Base-by-base conservation (phyloP, 1,284 basidiomycete genomes). In the Sporisorium graminicola region DNA sequence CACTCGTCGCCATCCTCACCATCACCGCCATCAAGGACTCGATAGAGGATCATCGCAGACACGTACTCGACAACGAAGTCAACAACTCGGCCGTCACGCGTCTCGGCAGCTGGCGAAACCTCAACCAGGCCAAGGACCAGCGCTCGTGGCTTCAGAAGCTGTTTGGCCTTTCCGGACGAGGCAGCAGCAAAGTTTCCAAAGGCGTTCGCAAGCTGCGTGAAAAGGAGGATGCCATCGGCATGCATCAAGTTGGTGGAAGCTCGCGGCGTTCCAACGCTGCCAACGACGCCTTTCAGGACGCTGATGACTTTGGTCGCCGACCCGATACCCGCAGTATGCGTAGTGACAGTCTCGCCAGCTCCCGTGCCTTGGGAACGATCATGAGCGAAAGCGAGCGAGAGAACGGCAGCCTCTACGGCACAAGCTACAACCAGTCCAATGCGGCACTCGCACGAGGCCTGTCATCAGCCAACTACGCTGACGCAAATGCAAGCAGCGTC, bases 11-110 rank as follows among this genome's bases (percentile, higher is more conserved):
- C 86, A 97, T 98, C 76, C 86, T 98, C 49, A 86, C 88, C 33
- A 92, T 97, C 69, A 98, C 96, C 8, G 95, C 92, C 12, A 91
- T 97, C 87, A 98, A 98, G 86, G 95, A 98, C 85, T 94, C 91
- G 13, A 88, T 98, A 61, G 96, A 98, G 87, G 95, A 98, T 87
- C 95, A 94, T 86, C 91, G 95, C 24, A 90, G 95, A 67, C 92
- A 93, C 5, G 85, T 87, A 5, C 89, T 96, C 50, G 95, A 98
- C 85, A 93, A 97, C 77, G 90, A 95, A 83, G 94, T 96, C 78
- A 96, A 96, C 87, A 94, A 91, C 58, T 94, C 93, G 0, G 92
- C 94, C 10, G 91, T 91, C 16, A 95, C 94, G 0, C 92, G 92
- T 74, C 90, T 98, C 12, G 92, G 91, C 9, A 90, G 92, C 70